Base-by-base conservation (phyloP, 345 rosid genomes). In the Ricinus communis region DNA sequence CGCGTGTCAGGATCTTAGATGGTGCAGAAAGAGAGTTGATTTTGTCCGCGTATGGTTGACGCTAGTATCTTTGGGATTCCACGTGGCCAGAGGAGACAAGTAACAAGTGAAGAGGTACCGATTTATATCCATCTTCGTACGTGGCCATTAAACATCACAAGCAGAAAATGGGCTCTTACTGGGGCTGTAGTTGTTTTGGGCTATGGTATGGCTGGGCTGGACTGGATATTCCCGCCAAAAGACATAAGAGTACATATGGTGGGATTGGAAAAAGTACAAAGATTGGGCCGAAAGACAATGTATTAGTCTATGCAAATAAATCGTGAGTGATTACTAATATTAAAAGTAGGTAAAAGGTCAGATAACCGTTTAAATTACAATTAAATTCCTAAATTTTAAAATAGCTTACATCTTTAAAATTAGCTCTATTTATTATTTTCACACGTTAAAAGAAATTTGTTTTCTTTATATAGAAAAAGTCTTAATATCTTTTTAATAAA, bases 31-130 rank as follows among this genome's bases (percentile, higher is more conserved):
- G 27, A 21, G 25, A 6, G 46, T 52, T 24, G 56, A 38, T 62
- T 24, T 2, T 25, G 58, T 24, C 41, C 19, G 62, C 62, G 69
- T 38, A n/a, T 9, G 0, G 12, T 72, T 54, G 63, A 64, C 69
- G 75, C 63, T 10, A 64, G 58, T 2, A 47, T 70, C 68, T 52
- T 36, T 5, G 25, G 65, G 65, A 27, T 25, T 12, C 69, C 4
- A 52, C 12, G 58, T 21, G 46, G 74, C 12, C 45, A 13, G 12
- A 30, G 5, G 36, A 12, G 56, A 58, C 30, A 69, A 40, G 3
- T 5, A 6, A 40, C 62, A 36, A 30, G 30, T 14, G 27, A 46
- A n/a, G 73, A 45, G 19, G 40, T 7, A 53, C 57, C 12, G 25
- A 58, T 30, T 14, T 25, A 28, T 57, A 57, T 57, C n/a, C 38